Conservation (phyloP, 2,329 filamentous ascomycete species). For the Pestalotiopsis sp. region DNA sequence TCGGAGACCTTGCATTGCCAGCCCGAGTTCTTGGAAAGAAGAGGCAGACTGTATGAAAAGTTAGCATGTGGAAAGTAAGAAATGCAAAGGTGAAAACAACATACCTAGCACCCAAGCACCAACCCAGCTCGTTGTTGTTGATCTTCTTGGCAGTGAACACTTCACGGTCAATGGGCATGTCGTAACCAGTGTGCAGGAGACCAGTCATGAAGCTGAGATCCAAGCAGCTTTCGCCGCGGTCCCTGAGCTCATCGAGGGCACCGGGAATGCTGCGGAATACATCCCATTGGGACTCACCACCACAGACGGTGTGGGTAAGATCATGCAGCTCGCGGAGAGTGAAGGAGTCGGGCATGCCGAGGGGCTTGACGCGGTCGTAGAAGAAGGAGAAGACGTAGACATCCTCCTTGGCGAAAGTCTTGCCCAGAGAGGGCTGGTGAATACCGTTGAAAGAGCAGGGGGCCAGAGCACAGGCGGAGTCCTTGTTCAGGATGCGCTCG, state of each 20-base stretch:
- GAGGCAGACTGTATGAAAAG: conserved; percentile 69
- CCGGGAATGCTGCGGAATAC: conserved; percentile 76
- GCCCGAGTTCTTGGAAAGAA: conserved; percentile 79
- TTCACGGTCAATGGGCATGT: conserved; percentile 95
- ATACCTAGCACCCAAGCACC: conserved; percentile 96
- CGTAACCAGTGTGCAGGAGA: conserved; percentile 91
- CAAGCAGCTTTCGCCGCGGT: conserved; percentile 86
- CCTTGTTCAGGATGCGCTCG: conserved; percentile 90
- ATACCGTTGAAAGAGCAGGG: conserved; percentile 99
- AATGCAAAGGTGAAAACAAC: conserved; percentile 30
- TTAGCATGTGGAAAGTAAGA: conserved; percentile 4
- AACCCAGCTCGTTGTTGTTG: conserved; percentile 93
- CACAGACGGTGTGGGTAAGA: conserved; percentile 82
- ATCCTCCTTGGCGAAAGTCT: conserved; percentile 90
- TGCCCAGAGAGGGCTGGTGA: conserved; percentile 87
- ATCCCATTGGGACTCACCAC: conserved; percentile 76
- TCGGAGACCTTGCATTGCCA: conserved; percentile 89
- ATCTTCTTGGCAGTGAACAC: conserved; percentile 99
- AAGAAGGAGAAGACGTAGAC: conserved; percentile 98
- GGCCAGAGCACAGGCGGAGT: conserved; percentile 75
- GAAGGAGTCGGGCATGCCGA: conserved; percentile 98
- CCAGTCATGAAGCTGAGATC: conserved; percentile 97
- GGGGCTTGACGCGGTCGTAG: conserved; percentile 88
- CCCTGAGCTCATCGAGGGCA: conserved; percentile 78
- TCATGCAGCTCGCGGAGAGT: conserved; percentile 89